Evolutionary conservation across 768 basidiomycete species (phyloP).

Genomic region (Leccinum arenicola): DNA sequence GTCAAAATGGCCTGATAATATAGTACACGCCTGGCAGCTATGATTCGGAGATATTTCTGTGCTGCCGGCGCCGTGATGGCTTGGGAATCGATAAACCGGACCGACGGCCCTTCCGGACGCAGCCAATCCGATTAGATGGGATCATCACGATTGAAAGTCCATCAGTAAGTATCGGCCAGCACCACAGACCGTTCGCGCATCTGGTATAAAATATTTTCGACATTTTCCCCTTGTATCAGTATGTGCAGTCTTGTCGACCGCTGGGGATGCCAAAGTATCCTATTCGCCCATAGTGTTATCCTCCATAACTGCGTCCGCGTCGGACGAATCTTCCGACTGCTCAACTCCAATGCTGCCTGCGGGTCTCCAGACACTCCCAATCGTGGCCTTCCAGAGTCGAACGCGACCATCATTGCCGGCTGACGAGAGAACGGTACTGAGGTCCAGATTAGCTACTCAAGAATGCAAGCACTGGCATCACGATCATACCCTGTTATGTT

Average conservation of each 20-base stretch:
- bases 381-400: constrained; percentile 81
- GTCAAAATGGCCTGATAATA: not conserved
- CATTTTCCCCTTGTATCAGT: not conserved
- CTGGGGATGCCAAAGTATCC: not conserved
- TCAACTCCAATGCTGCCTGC: constrained; percentile 83
- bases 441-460: constrained; percentile 1
- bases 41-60: not conserved
- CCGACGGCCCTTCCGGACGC: not conserved
- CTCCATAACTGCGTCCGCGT: constrained; percentile 45
- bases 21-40: not conserved
- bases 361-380: constrained; percentile 81
- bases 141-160: no score
- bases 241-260: not conserved
- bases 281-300: constrained; percentile 37
- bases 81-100: not conserved
- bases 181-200: not conserved
- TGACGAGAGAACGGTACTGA: constrained; percentile 77
- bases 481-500: constrained; percentile 74
- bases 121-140: not conserved
- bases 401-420: constrained; percentile 83
- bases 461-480: not conserved
- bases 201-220: not conserved
- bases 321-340: constrained; percentile 54
- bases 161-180: not conserved
- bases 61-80: not conserved